phyloP scores from a whole-genome alignment of 768 basidiomycete genomes.

The Tricholoma sp. region DNA sequence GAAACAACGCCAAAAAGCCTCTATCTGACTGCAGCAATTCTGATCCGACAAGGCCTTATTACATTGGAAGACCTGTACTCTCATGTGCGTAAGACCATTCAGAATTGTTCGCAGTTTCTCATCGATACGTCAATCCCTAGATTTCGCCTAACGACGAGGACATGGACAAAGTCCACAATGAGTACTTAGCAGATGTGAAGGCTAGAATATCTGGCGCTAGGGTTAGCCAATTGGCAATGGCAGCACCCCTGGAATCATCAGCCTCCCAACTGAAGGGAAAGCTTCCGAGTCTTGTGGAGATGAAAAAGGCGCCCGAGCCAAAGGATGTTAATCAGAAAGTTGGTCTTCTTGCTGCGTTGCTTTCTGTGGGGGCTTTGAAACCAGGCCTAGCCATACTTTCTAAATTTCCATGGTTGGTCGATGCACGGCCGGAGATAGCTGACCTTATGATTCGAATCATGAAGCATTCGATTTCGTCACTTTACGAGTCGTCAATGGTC shows the following conservation, averaged over 20 bases:
- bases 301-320: conserved; percentile 29
- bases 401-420: conserved; percentile 80
- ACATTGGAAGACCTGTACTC: conserved; percentile 84
- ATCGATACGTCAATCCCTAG: conserved; percentile 28
- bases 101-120: neutral
- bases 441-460: conserved; percentile 80
- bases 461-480: conserved; percentile 57
- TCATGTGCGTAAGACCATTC: conserved; percentile 61
- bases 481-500: conserved; percentile 54
- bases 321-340: conserved; percentile 71
- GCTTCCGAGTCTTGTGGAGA: conserved; percentile 30
- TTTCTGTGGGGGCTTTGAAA: conserved; percentile 79
- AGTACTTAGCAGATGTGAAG: conserved; percentile 60
- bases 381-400: conserved; percentile 75
- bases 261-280: conserved; percentile 36
- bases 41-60: conserved; percentile 88
- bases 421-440: conserved; percentile 76
- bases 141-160: conserved; percentile 70
- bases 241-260: conserved; percentile 68
- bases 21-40: conserved; percentile 76
- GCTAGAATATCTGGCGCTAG: conserved; percentile 65
- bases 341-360: conserved; percentile 70
- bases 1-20: conserved; percentile 68
- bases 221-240: conserved; percentile 76
- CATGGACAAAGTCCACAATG: conserved; percentile 62